Percentiles rank a stretch among this genome's conserved stretches.
Conservation (phyloP, 2,329 filamentous ascomycete species). For the Onygenales sp. region DNA sequence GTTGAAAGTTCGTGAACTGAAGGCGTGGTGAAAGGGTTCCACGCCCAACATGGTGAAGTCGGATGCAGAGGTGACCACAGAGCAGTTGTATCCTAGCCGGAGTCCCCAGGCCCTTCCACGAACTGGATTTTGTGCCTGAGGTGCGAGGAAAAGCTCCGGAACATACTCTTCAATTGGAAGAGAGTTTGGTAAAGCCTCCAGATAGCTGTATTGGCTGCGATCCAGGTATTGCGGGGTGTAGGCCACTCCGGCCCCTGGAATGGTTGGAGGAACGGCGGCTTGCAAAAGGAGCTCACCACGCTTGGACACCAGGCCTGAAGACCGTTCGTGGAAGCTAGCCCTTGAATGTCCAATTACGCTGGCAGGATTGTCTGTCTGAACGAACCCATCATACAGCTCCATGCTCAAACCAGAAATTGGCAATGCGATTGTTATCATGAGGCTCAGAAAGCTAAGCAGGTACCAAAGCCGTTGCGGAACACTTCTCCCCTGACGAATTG, state of each 20-base stretch:
- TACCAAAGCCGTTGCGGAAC: background rate
- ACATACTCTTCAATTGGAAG: background rate
- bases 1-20: background rate
- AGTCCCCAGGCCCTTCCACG: constrained; percentile 2
- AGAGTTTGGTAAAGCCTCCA: constrained; percentile 1
- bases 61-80: constrained; percentile 2
- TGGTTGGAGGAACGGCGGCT: background rate
- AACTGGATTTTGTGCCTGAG: constrained; percentile 2
- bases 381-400: constrained; percentile 6
- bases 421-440: constrained; percentile 1
- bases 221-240: constrained; percentile 4
- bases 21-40: background rate
- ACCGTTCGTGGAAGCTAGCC: background rate
- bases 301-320: background rate
- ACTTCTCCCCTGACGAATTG: background rate
- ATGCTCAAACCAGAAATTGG: constrained; percentile 5
- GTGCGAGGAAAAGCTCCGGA: constrained; percentile 5
- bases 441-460: background rate
- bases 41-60: constrained; percentile 4
- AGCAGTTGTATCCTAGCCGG: constrained; percentile 5
- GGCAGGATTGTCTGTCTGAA: background rate
- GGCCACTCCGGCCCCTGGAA: constrained; percentile 4
- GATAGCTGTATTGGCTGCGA: background rate
- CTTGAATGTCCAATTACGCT: background rate
- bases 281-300: background rate